Base-by-base conservation (phyloP, 352 stramenopile species). In the Pythium insidiosum region DNA sequence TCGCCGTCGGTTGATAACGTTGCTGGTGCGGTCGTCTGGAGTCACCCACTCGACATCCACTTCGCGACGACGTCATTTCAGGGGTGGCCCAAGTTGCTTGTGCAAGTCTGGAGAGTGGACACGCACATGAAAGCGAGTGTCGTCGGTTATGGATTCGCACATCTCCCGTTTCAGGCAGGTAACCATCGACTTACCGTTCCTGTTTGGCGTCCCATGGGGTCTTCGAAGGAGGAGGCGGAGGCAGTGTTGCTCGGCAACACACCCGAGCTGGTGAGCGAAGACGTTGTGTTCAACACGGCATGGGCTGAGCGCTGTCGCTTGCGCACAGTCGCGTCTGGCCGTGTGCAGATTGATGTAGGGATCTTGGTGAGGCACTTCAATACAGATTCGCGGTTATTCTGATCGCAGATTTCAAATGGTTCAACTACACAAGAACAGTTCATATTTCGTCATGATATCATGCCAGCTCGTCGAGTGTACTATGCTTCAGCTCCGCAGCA, bases 1-100 rank as follows among this genome's bases (percentile, higher is more conserved):
- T 53, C 45, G 9, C 30, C 40, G 18, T 22, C 33, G 4, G 44
- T 47, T 4, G 48, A 68, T 9, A 49, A 63, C 6, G 44, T 43
- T 24, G 25, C 29, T 2, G 46, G 68, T 12, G 52, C 61, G n/a
- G 38, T 62, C 25, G 58, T 84, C 7, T 87, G 76, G 73, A 58
- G 55, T 16, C 71, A 89, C 33, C 76, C 76, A 5, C 63, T 89
- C 20, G 73, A 85, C 53, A 53, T 87, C 23, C 76, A 88, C 48
- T 77, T 84, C 16, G 61, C 59, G 4, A 76, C 65, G 15, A 66
- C 59, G 6, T 65, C 68, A 1, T 70, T 87, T 22, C 58, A 80
- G 13, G 71, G 71, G 18, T 87, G 76, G 76, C 73, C 76, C 1
- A 80, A 74, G 35, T 30, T 85, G 4, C 31, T 86, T 20, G 53